Base-by-base conservation (phyloP, 1,284 basidiomycete species). In the Thecaphora frezii region DNA sequence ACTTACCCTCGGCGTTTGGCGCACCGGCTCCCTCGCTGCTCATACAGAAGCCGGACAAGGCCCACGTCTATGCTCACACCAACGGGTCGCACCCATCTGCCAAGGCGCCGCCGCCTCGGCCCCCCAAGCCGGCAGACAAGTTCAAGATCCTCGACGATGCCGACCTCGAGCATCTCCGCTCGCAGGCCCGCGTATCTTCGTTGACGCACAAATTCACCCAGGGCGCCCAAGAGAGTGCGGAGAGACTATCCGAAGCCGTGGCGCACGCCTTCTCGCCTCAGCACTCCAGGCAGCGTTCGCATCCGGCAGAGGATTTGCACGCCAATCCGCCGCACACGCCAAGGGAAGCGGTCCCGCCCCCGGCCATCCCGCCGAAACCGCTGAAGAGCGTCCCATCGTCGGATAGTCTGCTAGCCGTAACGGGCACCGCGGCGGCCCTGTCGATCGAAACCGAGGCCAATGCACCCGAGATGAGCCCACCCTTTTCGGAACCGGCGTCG, bases 121-220 rank as follows among this genome's bases (percentile, higher is more conserved):
- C 63, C 9, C 63, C 63, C 4, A 66, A 66, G 39, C 63, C 63
- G 3, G 23, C 40, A 16, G 10, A 51, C 2, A 39, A 56, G 21
- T 28, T 58, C 13, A 58, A 66, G 28, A 61, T 66, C 42, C 37
- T 66, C 16, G 58, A 58, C 40, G 58, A 66, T 18, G 51, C 54
- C 19, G 63, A 61, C 22, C 58, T 66, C 25, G 63, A 66, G 36
- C 54, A 58, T n/a, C 47, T 66, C 4, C 39, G 42, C 16, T 61
- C 63, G 0, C 43, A 55, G 12, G 44, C 55, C 3, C 51, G 58
- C 12, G 63, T 66, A 44, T 33, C 52, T 2, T 61, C 55, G n/a
- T 55, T 66, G 2, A 53, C 58, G 19, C 49, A 37, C 45, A 53
- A 58, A 44, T 66, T 66, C 28, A 48, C 52, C 16, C 46, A 48